Evolutionary conservation across 225 moss, liverwort and hornwort species (phyloP).

Genomic region (Polytrichum commune): DNA sequence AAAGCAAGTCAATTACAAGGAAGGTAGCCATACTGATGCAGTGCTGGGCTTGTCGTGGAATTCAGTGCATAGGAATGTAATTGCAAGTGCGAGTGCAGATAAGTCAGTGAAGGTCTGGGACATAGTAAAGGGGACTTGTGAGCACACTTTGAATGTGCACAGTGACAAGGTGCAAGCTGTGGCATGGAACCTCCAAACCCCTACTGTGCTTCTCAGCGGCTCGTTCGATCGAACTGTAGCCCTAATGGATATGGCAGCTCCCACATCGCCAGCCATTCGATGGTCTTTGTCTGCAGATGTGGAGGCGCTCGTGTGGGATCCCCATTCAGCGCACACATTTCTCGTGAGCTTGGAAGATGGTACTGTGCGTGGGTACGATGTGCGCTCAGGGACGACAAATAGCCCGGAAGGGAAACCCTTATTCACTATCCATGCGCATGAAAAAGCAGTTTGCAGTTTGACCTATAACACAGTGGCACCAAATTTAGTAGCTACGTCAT

Average conservation of each 20-base stretch:
- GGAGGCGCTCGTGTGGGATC: constrained; percentile 84
- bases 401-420: constrained; percentile 48
- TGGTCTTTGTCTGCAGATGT: constrained; percentile 92
- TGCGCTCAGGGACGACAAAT: constrained; percentile 51
- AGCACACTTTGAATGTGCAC: constrained; percentile 81
- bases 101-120: constrained; percentile 93
- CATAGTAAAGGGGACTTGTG: constrained; percentile 76
- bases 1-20: constrained; percentile 68
- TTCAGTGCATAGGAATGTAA: constrained; percentile 72
- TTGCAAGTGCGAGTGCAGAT: constrained; percentile 96
- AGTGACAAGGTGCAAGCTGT: constrained; percentile 91
- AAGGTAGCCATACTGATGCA: constrained; percentile 94
- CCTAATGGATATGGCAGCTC: constrained; percentile 87
- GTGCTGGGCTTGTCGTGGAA: constrained; percentile 92
- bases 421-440: constrained; percentile 86
- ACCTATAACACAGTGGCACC: constrained; percentile 59
- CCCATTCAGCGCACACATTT: constrained; percentile 67
- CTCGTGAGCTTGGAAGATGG: constrained; percentile 91
- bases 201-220: constrained; percentile 88
- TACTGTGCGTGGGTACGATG: constrained; percentile 67
- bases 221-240: constrained; percentile 88
- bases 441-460: constrained; percentile 80
- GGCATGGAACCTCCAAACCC: constrained; percentile 80
- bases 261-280: constrained; percentile 71
- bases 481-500: constrained; percentile 57